Evolutionary conservation across 2,329 filamentous ascomycete species (phyloP).

Genomic region (Gaeumannomyces tritici): DNA sequence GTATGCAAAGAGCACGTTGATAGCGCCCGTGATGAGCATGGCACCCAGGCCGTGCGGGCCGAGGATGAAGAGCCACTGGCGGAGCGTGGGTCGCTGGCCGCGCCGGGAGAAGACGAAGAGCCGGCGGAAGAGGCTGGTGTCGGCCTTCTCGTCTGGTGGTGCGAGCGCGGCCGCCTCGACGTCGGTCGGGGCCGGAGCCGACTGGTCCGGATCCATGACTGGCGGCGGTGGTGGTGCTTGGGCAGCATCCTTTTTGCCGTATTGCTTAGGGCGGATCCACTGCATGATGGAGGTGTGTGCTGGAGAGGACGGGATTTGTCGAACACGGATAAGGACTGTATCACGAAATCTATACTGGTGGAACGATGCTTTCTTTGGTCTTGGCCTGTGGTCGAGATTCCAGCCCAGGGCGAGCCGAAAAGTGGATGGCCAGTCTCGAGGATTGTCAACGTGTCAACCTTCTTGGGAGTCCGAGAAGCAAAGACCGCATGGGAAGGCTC

Average conservation of each 20-base stretch:
- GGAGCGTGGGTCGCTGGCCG: constrained; percentile 22
- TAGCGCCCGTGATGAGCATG: constrained; percentile 34
- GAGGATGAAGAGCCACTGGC: constrained; percentile 40
- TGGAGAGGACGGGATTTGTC: background rate
- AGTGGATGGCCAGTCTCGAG: no score
- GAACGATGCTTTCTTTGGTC: no score
- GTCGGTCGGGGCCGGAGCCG: background rate
- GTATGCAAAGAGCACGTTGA: constrained; percentile 44
- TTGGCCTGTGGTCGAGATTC: no score
- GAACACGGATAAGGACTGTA: no score
- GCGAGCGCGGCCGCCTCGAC: background rate
- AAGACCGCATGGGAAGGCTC: no score
- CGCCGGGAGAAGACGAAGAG: background rate
- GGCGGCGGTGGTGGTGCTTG: background rate
- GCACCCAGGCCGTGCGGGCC: constrained; percentile 35
- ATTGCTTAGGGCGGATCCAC: background rate
- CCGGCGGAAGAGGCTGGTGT: background rate
- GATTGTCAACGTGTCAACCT: no score
- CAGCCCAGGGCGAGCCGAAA: no score
- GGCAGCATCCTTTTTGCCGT: background rate
- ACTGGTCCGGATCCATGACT: no score
- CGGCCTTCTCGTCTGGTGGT: background rate
- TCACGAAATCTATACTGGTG: background rate
- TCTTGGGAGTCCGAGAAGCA: no score
- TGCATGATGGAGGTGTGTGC: background rate